Evolutionary conservation across 2,329 filamentous ascomycete species (phyloP).

Genomic region (Xylariomycetidae sp.): DNA sequence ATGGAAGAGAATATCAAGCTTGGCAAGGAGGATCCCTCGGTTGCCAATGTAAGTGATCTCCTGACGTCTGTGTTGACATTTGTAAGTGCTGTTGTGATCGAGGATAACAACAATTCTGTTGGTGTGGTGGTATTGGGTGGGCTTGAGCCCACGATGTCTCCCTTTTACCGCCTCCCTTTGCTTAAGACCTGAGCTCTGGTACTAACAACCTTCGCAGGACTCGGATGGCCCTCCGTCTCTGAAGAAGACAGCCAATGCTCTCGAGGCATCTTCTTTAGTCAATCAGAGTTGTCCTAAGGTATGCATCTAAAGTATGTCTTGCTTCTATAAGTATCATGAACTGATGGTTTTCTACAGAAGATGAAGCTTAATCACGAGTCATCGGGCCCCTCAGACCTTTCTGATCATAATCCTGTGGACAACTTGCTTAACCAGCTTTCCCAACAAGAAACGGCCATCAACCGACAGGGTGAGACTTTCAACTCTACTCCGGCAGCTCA

Average conservation of each 20-base stretch:
- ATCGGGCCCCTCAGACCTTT: conserved; percentile 20
- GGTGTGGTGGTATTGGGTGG: no score
- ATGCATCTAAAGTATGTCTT: conserved; percentile 8
- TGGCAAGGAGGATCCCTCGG: conserved; percentile 31
- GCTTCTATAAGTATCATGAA: neutral
- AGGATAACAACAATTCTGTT: no score
- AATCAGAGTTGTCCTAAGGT: conserved; percentile 55
- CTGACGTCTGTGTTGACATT: conserved; percentile 21
- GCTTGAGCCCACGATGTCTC: no score
- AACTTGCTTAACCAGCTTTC: conserved; percentile 68
- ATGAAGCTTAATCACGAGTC: conserved; percentile 43
- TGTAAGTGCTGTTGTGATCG: conserved; percentile 24
- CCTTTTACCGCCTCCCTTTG: conserved; percentile 1
- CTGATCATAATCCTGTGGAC: conserved; percentile 57
- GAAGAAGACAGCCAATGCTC: conserved; percentile 42
- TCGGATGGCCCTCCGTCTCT: conserved; percentile 15
- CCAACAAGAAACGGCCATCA: conserved; percentile 57
- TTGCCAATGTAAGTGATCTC: conserved; percentile 27
- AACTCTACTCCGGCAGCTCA: conserved; percentile 38
- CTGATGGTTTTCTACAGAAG: conserved; percentile 34
- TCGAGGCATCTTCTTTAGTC: conserved; percentile 50
- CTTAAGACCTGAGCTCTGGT: neutral
- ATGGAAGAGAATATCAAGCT: conserved; percentile 34
- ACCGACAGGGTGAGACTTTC: conserved; percentile 19
- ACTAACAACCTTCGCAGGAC: no score